These are phyloP conservation scores for Haplosporangium sp. DNA, from an alignment of 371 early-diverging fungal species.

Conservation along the genomic window DNA sequence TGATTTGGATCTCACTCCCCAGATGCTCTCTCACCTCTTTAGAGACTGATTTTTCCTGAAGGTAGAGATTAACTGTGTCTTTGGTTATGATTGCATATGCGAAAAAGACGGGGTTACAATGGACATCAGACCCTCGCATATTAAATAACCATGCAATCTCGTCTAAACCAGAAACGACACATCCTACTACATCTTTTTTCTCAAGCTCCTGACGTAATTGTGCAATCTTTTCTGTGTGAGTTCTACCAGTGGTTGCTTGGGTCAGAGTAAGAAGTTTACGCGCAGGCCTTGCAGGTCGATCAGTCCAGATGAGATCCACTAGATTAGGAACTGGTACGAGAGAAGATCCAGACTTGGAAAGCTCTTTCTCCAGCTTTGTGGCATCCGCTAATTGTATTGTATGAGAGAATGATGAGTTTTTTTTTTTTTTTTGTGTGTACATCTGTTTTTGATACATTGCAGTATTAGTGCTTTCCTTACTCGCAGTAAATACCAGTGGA, in stretches of 20 bases:
- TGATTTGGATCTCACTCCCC: constrained; percentile 66
- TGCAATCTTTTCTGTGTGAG: constrained; percentile 67
- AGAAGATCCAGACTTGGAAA: constrained; percentile 62
- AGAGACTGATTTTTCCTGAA: constrained; percentile 79
- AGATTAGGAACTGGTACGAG: constrained; percentile 78
- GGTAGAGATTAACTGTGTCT: constrained; percentile 78
- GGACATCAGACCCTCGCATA: constrained; percentile 96
- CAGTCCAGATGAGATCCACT: constrained; percentile 85
- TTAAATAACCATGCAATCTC: constrained; percentile 98
- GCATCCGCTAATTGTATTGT: constrained; percentile 63
- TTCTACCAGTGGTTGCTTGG: constrained; percentile 77
- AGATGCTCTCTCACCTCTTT: constrained; percentile 77
- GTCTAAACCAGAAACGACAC: constrained; percentile 89
- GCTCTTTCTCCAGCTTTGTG: constrained; percentile 61
- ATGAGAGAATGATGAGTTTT: background rate
- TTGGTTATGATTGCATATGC: constrained; percentile 87
- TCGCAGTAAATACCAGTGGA: constrained; percentile 81
- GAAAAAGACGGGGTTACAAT: constrained; percentile 98
- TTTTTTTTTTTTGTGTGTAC: too few species aligned
- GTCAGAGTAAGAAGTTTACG: constrained; percentile 75
- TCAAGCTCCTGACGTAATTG: constrained; percentile 67
- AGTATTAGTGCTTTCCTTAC: constrained; percentile 45
- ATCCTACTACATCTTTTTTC: constrained; percentile 71
- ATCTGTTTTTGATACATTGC: too few species aligned
- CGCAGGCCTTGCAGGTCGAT: constrained; percentile 73